Evolutionary conservation across 2,329 filamentous ascomycete genomes (phyloP).

Genomic region (Nakataea oryzae): DNA sequence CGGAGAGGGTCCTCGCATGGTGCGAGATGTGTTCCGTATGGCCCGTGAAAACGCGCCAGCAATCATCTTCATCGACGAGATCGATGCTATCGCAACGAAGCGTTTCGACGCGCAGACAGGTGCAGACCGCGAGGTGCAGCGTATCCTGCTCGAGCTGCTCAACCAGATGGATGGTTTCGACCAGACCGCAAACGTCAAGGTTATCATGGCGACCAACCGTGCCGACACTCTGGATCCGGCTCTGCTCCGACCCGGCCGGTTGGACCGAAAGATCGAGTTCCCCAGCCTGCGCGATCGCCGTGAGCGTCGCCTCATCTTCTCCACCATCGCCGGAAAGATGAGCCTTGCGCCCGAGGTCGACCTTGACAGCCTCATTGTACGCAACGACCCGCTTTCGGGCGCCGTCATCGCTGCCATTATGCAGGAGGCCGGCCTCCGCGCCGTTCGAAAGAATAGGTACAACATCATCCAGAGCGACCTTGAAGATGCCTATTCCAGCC

Average conservation of each 20-base stretch:
- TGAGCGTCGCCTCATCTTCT: conserved; percentile 93
- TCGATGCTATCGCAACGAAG: conserved; percentile 97
- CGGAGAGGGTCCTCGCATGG: conserved; percentile 96
- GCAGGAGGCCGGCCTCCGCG: conserved; percentile 92
- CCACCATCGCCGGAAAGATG: conserved; percentile 96
- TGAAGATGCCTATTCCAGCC: conserved; percentile 92
- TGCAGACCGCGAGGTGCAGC: conserved; percentile 95
- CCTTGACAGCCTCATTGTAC: conserved; percentile 87
- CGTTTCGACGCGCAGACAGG: conserved; percentile 98
- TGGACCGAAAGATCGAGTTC: conserved; percentile 98
- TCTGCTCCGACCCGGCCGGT: conserved; percentile 82
- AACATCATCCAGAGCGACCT: conserved; percentile 97
- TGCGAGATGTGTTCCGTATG: conserved; percentile 98
- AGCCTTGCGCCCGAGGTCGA: conserved; percentile 93
- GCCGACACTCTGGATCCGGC: conserved; percentile 95
- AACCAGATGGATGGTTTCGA: conserved; percentile 99
- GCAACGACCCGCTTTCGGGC: conserved; percentile 90
- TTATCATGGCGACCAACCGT: conserved; percentile 99
- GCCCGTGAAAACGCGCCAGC: conserved; percentile 94
- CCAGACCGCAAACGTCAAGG: conserved; percentile 97
- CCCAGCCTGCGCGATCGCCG: conserved; percentile 88
- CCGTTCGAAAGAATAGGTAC: conserved; percentile 95
- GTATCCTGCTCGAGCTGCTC: conserved; percentile 90
- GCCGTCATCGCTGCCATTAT: conserved; percentile 98
- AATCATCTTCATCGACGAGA: conserved; percentile 99